Evolutionary conservation across 177 flowering plant genomes (phyloP).

Genomic region (Tripterygium wilfordii): DNA sequence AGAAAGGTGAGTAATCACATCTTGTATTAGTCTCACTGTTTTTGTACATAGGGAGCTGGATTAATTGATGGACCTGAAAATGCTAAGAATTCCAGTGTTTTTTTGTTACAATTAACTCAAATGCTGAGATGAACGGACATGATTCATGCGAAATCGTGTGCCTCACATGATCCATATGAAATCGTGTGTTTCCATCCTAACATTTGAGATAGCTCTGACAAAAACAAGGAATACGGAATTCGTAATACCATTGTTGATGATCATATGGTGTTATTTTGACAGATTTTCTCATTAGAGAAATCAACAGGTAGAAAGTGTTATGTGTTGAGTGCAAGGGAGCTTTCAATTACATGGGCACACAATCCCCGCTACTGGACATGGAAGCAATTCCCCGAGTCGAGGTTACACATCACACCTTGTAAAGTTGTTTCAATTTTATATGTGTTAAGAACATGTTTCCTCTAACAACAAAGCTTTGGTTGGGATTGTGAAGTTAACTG

Average conservation of each 20-base stretch:
- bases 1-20: background rate
- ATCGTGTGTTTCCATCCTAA: too few species aligned
- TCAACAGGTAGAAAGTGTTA: slow-evolving; percentile 28
- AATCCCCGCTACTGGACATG: slow-evolving; percentile 45
- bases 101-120: too few species aligned
- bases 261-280: background rate
- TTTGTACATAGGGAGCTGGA: background rate
- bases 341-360: slow-evolving; percentile 36
- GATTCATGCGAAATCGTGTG: too few species aligned
- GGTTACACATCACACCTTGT: slow-evolving; percentile 14
- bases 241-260: too few species aligned
- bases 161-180: too few species aligned
- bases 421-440: background rate
- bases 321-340: slow-evolving; percentile 38
- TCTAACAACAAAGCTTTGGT: too few species aligned
- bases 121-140: too few species aligned
- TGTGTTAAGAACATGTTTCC: too few species aligned
- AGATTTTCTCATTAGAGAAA: slow-evolving; percentile 34
- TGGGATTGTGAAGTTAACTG: background rate
- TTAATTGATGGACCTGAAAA: too few species aligned
- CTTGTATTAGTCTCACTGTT: background rate
- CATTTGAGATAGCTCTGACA: too few species aligned
- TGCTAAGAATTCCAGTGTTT: too few species aligned
- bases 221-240: too few species aligned
- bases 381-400: slow-evolving; percentile 25